Conservation (phyloP, 257 asterid genomes). For the Lantana camara region DNA sequence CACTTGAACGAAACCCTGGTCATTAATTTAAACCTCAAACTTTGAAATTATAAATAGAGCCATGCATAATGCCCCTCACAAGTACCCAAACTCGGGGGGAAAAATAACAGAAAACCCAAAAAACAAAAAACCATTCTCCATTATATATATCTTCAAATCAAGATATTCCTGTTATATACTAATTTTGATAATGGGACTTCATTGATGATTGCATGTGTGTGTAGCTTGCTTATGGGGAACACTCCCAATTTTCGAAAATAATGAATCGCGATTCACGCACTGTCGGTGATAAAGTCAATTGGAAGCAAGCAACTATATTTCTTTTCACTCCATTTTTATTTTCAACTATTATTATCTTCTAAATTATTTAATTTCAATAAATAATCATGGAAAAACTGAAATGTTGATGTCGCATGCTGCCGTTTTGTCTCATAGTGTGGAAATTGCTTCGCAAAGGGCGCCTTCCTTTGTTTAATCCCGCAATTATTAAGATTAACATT, state of each 20-base stretch:
- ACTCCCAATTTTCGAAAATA: conserved; percentile 3
- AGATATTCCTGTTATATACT: not conserved
- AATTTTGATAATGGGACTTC: not conserved
- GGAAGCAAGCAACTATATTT: not conserved
- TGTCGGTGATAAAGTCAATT: conserved; percentile 38
- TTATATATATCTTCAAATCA: not conserved
- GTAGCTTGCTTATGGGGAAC: conserved; percentile 26
- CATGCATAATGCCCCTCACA: too few relatives aligned
- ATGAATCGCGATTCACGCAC: conserved; percentile 13
- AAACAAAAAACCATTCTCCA: too few relatives aligned
- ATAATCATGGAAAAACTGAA: not conserved
- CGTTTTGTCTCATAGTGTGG: conserved; percentile 31
- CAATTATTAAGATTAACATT: conserved; percentile 18
- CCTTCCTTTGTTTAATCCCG: conserved; percentile 18
- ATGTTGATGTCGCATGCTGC: not conserved
- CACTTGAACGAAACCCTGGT: too few relatives aligned
- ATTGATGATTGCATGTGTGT: conserved; percentile 27
- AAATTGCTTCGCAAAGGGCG: conserved; percentile 35
- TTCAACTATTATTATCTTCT: not conserved
- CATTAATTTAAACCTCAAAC: too few relatives aligned
- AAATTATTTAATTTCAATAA: not conserved
- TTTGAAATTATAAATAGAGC: too few relatives aligned
- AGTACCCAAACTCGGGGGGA: too few relatives aligned
- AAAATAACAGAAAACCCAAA: too few relatives aligned
- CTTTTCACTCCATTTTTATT: not conserved